Evolutionary conservation across 495 filamentous ascomycete genomes (phyloP).

Genomic region (Penicillium coffeae): DNA sequence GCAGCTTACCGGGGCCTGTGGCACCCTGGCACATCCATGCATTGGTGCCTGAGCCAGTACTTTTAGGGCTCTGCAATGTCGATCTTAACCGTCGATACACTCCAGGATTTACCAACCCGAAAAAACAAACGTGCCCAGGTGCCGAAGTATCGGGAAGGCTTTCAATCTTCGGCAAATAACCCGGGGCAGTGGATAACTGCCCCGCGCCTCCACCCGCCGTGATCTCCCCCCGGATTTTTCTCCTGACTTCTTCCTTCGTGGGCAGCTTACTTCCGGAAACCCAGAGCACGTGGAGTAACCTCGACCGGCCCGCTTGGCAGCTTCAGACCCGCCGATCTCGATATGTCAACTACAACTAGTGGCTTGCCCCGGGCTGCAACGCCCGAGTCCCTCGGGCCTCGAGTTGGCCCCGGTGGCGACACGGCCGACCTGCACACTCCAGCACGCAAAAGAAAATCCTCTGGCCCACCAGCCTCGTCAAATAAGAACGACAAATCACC

Average conservation of each 20-base stretch:
- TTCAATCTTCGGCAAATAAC: not conserved
- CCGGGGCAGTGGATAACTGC: not conserved
- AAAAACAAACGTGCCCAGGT: not conserved
- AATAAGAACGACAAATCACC: constrained; percentile 10
- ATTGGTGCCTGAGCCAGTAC: too few species aligned
- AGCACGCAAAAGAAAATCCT: constrained; percentile 32
- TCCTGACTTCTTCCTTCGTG: not conserved
- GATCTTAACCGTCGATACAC: too few species aligned
- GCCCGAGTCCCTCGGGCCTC: constrained; percentile 13
- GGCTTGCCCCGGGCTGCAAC: constrained; percentile 15
- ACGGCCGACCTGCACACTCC: constrained; percentile 1
- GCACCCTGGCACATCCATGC: too few species aligned
- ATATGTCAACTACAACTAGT: constrained; percentile 15
- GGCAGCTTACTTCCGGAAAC: too few species aligned
- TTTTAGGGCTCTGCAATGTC: not conserved
- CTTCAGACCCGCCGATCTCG: constrained; percentile 10
- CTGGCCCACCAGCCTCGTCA: constrained; percentile 10
- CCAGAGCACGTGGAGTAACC: too few species aligned
- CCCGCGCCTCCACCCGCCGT: not conserved
- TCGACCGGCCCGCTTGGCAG: constrained; percentile 8
- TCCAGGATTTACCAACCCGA: too few species aligned
- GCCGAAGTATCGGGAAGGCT: not conserved
- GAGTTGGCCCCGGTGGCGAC: not conserved
- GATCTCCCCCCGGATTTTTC: constrained; percentile 10
- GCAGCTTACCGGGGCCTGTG: too few species aligned